phyloP scores from a whole-genome alignment of 2,329 filamentous ascomycete species.

The Ceratocystis cubensis region DNA sequence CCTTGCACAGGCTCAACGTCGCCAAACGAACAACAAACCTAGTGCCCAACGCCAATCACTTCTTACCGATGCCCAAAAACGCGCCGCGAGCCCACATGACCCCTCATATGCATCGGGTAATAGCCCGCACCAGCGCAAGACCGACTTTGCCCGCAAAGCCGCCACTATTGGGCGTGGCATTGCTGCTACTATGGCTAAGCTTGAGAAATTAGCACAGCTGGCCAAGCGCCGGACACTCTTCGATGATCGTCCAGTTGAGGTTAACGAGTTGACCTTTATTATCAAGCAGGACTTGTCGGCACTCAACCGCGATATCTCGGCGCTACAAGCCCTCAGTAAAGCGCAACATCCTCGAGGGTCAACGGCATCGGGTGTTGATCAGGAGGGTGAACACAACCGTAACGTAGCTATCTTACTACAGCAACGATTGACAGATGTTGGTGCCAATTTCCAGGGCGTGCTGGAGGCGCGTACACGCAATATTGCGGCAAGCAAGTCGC shows the following conservation, averaged over 20 bases:
- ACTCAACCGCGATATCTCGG: slow-evolving; percentile 73
- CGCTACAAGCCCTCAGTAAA: slow-evolving; percentile 63
- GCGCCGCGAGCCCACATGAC: slow-evolving; percentile 38
- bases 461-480: slow-evolving; percentile 94
- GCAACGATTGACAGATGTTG: slow-evolving; percentile 82
- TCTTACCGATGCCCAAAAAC: slow-evolving; percentile 60
- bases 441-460: slow-evolving; percentile 93
- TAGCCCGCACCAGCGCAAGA: slow-evolving; percentile 40
- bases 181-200: slow-evolving; percentile 80
- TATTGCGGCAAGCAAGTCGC: slow-evolving; percentile 80
- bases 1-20: slow-evolving; percentile 70
- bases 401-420: slow-evolving; percentile 89
- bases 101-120: slow-evolving; percentile 24
- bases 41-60: slow-evolving; percentile 71
- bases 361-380: slow-evolving; percentile 38
- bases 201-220: slow-evolving; percentile 86
- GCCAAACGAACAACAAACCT: slow-evolving; percentile 62
- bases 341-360: slow-evolving; percentile 51
- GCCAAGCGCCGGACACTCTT: slow-evolving; percentile 96
- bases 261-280: slow-evolving; percentile 90
- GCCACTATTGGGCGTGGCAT: slow-evolving; percentile 89
- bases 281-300: slow-evolving; percentile 92
- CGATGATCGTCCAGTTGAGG: slow-evolving; percentile 91
- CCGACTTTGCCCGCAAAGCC: slow-evolving; percentile 85
- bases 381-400: slow-evolving; percentile 95